phyloP scores from a whole-genome alignment of 73 alveolate species.

The Breviolum minutum region DNA sequence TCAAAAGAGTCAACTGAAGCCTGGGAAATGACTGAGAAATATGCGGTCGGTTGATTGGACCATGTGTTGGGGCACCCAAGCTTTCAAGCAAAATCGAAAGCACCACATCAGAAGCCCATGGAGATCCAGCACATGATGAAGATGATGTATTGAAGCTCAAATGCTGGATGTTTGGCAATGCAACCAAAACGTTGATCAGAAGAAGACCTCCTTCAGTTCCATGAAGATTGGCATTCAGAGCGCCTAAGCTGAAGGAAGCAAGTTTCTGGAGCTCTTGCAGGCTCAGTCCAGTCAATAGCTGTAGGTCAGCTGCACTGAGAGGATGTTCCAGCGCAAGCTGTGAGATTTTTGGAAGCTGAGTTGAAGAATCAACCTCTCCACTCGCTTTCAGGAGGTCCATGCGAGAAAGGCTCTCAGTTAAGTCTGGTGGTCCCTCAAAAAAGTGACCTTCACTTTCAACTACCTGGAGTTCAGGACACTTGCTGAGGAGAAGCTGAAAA shows the following conservation, averaged over 20 bases:
- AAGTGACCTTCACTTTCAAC: constrained; percentile 14
- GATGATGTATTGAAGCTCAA: constrained; percentile 6
- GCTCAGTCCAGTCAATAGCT: neutral
- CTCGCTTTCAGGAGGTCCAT: neutral
- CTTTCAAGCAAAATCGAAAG: neutral
- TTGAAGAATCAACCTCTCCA: neutral
- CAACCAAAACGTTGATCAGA: neutral
- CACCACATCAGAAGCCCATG: neutral
- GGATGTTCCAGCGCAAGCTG: neutral
- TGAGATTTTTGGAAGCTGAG: neutral
- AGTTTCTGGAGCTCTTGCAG: neutral
- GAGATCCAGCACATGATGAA: neutral
- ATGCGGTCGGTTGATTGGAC: neutral
- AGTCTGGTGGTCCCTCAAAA: constrained; percentile 9
- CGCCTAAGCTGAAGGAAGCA: neutral
- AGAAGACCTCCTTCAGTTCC: neutral
- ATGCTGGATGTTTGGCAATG: neutral
- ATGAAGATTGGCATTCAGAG: neutral
- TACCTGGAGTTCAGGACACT: neutral
- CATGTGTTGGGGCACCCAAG: neutral
- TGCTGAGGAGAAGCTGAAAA: neutral
- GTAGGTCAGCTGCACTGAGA: neutral
- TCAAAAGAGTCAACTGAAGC: neutral
- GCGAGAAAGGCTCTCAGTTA: neutral
- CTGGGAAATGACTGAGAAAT: neutral